Conservation (phyloP, 305 asterid genomes). For the Rubia peregrina region DNA sequence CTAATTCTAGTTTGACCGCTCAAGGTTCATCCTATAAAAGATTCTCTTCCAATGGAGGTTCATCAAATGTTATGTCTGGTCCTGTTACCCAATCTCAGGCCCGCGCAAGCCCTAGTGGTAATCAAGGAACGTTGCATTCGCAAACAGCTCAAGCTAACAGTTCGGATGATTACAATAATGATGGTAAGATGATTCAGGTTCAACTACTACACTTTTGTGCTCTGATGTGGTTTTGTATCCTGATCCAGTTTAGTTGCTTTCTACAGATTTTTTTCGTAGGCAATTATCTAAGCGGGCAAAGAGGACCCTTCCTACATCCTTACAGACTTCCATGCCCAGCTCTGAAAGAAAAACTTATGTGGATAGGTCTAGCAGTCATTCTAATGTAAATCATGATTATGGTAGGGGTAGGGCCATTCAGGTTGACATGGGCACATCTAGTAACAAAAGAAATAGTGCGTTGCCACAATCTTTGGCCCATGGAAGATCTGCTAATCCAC, state of each 20-base stretch:
- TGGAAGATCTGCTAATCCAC: slow-evolving; percentile 37
- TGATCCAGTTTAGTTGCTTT: slow-evolving; percentile 27
- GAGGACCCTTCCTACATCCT: slow-evolving; percentile 44
- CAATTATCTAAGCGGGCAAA: slow-evolving; percentile 35
- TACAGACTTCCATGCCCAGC: slow-evolving; percentile 32
- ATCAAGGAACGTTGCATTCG: slow-evolving; percentile 45
- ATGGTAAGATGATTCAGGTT: slow-evolving; percentile 20
- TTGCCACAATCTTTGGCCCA: slow-evolving; percentile 43
- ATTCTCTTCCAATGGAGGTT: slow-evolving; percentile 32
- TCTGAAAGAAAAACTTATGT: slow-evolving; percentile 29
- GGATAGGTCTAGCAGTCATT: slow-evolving; percentile 42
- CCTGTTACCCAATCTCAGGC: slow-evolving; percentile 19
- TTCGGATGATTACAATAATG: slow-evolving; percentile 11
- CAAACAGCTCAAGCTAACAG: slow-evolving; percentile 22
- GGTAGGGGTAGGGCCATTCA: slow-evolving; percentile 25
- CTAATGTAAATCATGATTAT: slow-evolving; percentile 28
- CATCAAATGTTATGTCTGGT: slow-evolving; percentile 21
- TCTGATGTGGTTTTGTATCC: slow-evolving; percentile 10
- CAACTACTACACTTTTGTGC: slow-evolving; percentile 4
- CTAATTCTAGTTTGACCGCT: slow-evolving; percentile 22
- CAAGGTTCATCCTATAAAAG: slow-evolving; percentile 28
- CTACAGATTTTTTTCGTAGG: slow-evolving; percentile 22
- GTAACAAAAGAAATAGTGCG: slow-evolving; percentile 44
- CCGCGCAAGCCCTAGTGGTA: slow-evolving; percentile 24
- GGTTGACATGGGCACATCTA: slow-evolving; percentile 30